Conservation (phyloP, 208 protist species). For the Crithidia brevicula region DNA sequence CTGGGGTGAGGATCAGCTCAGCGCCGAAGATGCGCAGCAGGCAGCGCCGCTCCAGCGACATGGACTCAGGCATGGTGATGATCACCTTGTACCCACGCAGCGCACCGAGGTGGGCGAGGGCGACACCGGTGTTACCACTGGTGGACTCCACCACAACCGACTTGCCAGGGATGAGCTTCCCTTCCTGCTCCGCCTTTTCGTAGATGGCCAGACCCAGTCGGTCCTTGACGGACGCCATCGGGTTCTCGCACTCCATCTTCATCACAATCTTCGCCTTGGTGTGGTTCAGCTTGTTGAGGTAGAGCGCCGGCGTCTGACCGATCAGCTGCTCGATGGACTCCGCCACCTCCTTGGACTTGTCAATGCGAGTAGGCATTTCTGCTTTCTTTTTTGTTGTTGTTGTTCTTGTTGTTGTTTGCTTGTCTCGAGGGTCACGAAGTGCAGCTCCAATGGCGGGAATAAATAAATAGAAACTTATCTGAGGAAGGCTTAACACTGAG, state of each 20-base stretch:
- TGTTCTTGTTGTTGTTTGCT: not conserved
- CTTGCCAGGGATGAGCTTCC: conserved; percentile 78
- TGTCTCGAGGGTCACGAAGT: not conserved
- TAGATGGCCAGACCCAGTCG: conserved; percentile 82
- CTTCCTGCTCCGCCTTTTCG: conserved; percentile 84
- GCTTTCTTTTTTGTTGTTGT: not conserved
- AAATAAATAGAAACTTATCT: no score
- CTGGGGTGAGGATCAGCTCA: conserved; percentile 90
- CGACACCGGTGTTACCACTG: conserved; percentile 92
- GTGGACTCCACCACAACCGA: conserved; percentile 90
- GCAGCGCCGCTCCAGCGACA: conserved; percentile 88
- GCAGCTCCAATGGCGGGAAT: no score
- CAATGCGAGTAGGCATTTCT: conserved; percentile 36
- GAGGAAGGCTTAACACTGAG: no score
- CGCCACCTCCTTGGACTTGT: conserved; percentile 65
- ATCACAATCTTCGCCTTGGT: conserved; percentile 80
- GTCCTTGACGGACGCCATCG: conserved; percentile 89
- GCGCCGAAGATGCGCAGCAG: conserved; percentile 87
- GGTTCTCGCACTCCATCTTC: conserved; percentile 90
- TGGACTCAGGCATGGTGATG: conserved; percentile 92
- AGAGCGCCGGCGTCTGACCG: conserved; percentile 90
- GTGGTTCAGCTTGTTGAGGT: conserved; percentile 83
- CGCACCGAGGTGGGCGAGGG: conserved; percentile 81
- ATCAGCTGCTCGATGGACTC: conserved; percentile 82
- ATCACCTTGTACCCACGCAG: conserved; percentile 88